These are phyloP conservation scores for Canavalia ensiformis DNA, from an alignment of 306 rosid genomes.

Conservation along the genomic window DNA sequence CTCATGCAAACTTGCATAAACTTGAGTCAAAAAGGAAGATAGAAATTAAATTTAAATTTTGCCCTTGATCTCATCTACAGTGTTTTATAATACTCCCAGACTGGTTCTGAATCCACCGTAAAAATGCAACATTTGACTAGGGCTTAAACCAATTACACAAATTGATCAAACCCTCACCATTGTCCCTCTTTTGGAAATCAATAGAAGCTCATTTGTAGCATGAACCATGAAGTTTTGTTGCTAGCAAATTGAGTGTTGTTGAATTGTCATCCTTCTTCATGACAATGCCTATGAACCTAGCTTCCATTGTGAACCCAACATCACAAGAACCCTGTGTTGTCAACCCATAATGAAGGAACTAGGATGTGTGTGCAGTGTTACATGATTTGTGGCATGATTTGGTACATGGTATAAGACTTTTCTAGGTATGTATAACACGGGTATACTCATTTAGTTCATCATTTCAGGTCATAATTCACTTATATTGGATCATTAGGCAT, in stretches of 20 bases:
- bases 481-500: too few relatives aligned
- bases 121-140: too few relatives aligned
- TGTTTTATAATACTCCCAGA: neutral
- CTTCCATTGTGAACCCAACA: neutral
- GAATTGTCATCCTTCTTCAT: neutral
- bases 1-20: neutral
- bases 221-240: neutral
- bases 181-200: neutral
- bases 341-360: neutral
- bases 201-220: conserved; percentile 1
- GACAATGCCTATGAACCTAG: neutral
- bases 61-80: neutral
- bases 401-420: too few relatives aligned
- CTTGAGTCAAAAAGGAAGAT: neutral
- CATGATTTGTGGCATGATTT: too few relatives aligned
- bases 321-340: neutral
- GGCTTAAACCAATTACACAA: neutral
- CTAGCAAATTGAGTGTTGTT: neutral
- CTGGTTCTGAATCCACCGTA: neutral
- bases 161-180: neutral
- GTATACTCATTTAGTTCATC: too few relatives aligned
- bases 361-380: neutral
- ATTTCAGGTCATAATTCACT: too few relatives aligned
- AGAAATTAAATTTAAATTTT: neutral
- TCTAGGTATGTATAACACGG: too few relatives aligned